Evolutionary conservation across 345 rosid genomes (phyloP), one percentile per base, ranked within the genome.

Genomic region (Lagerstroemia speciosa): DNA sequence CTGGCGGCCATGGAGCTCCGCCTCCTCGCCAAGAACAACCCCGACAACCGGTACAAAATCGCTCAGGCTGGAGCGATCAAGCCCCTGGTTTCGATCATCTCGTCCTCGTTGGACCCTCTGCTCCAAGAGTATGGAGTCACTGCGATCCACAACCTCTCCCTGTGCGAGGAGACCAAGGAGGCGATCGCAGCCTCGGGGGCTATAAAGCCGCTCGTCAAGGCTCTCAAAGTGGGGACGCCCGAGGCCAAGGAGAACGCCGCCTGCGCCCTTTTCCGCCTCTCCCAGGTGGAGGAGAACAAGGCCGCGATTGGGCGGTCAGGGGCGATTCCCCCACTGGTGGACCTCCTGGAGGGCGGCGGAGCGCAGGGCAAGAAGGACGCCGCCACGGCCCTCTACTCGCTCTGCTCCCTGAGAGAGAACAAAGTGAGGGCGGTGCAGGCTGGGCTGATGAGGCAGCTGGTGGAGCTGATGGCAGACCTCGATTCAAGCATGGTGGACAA

Each of bases 1-100:
- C 96, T 86, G 60, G 97, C 99, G n/a, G 99, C 95, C 27, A 80
- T 94, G 96, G 99, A 94, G 84, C 80, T 91, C 74, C 78, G 97
- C 60, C 90, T 94, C 41, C 83, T 91, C 67, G 90, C 99, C 37
- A 94, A 91, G 84, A 87, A 94, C 84, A 91, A 88, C 57, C 76
- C 91, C 1, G 96, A 91, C 78, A 85, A 89, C 48, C 97, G 99
- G 67, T 67, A 87, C 74, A 86, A 83, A 75, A 91, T 94, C 69
- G 99, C 93, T 1, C 79, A 77, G 55, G 87, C 93, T 3, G 99
- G 99, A 2, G 97, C 99, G 53, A 75, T 94, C 63, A 86, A 78
- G 83, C 97, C 99, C 4, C 68, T 94, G 62, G 65, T 94, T 68
- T 75, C 87, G 60, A 66, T 89, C 45, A 71, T 88, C 68, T 81